phyloP scores from a whole-genome alignment of 2,329 filamentous ascomycete genomes.

The Fusarium oxysporum region DNA sequence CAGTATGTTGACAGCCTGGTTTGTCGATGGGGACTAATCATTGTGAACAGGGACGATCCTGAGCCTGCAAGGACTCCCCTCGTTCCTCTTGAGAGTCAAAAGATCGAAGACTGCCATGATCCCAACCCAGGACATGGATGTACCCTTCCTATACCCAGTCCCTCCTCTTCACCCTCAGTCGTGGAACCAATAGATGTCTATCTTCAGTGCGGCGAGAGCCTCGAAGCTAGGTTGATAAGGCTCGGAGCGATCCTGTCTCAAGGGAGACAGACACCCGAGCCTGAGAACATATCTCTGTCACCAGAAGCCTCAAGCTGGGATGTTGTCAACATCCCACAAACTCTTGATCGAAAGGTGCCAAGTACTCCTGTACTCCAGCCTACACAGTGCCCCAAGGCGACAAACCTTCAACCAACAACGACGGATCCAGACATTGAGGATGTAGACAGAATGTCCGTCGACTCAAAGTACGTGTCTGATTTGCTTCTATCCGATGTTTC shows the following conservation, averaged over 20 bases:
- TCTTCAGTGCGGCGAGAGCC: slow-evolving; percentile 22
- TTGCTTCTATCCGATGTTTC: slow-evolving; percentile 1
- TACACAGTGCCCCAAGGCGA: background rate
- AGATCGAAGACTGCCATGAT: background rate
- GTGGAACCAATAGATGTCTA: slow-evolving; percentile 33
- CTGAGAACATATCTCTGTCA: background rate
- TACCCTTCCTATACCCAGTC: slow-evolving; percentile 22
- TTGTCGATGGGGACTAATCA: too few relatives aligned
- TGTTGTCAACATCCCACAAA: background rate
- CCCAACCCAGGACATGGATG: background rate
- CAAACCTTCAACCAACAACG: fast-evolving
- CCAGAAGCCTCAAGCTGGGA: slow-evolving; percentile 18
- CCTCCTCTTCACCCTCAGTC: background rate
- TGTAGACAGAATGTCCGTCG: background rate
- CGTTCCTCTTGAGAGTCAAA: background rate
- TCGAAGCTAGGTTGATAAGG: slow-evolving; percentile 22
- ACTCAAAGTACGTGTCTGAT: slow-evolving; percentile 15
- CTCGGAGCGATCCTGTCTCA: background rate
- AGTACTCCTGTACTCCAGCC: background rate
- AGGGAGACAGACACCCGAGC: background rate
- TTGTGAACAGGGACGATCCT: slow-evolving; percentile 16
- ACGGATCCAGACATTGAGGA: background rate
- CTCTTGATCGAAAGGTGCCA: background rate
- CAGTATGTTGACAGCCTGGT: slow-evolving; percentile 3
- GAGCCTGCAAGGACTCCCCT: background rate